A percentile compares a stretch with the other conserved stretches of the same genome.
These are phyloP conservation scores for Trypanosoma cruzi DNA, from an alignment of 208 protist genomes.

Conservation along the genomic window DNA sequence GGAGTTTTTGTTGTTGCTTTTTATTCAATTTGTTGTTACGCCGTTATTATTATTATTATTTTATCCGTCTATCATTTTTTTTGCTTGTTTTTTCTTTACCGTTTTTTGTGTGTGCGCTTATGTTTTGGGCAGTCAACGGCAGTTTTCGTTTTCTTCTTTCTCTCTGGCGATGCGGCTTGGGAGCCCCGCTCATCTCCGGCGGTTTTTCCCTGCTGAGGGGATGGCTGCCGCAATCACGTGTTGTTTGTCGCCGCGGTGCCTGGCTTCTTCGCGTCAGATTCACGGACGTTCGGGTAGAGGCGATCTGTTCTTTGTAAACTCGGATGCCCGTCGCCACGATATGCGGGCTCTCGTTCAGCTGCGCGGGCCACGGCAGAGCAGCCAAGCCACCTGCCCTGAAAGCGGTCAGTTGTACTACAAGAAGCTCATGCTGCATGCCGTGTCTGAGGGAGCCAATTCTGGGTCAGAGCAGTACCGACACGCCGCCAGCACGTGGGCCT, in stretches of 20 bases:
- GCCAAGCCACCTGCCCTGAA: constrained; percentile 61
- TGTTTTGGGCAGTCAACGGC: too few species aligned
- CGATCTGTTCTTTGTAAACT: constrained; percentile 43
- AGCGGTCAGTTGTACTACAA: constrained; percentile 70
- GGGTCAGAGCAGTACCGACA: constrained; percentile 31
- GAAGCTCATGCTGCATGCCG: constrained; percentile 48
- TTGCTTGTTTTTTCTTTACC: background rate
- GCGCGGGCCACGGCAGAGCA: constrained; percentile 50
- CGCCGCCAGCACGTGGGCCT: constrained; percentile 58
- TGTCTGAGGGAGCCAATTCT: constrained; percentile 22
- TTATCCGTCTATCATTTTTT: background rate
- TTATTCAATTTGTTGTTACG: too few species aligned
- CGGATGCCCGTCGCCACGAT: constrained; percentile 29
- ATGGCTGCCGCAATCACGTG: background rate
- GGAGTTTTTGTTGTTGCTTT: too few species aligned
- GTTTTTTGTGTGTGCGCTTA: background rate
- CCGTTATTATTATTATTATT: too few species aligned
- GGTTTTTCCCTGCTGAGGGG: background rate
- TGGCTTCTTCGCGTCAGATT: constrained; percentile 16
- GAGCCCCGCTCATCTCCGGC: background rate
- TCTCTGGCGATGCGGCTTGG: background rate
- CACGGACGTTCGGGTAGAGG: constrained; percentile 53
- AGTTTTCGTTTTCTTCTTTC: background rate
- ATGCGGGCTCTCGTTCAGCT: constrained; percentile 26
- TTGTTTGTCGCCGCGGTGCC: background rate